Evolutionary conservation across 2,329 filamentous ascomycete genomes (phyloP), one percentile per base, ranked within the genome.

Genomic region (Microthyrium microscopicum): DNA sequence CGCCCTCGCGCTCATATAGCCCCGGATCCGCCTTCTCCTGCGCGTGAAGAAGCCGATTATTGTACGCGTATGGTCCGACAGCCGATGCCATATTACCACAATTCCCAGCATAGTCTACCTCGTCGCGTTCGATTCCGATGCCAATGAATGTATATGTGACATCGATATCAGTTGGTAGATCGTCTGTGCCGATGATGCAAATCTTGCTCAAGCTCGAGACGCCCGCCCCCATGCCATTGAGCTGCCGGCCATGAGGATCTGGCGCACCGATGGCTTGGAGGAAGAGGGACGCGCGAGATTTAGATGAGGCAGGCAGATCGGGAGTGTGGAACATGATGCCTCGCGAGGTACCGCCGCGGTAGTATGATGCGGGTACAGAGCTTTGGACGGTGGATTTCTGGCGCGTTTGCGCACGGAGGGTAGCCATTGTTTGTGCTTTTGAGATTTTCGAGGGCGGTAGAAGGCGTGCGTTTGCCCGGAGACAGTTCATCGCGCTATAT

Each of bases 41-140:
- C 20, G 35, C 53, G 5, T n/a, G 18, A 36, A 70, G 52, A 2
- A 76, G 40, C 3, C 64, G 58, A 17, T 61, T 50, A 54, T 81
- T 54, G 47, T 73, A 56, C 3, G 70, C 71, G 45, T 69, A 74
- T 0, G 77, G 76, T 0, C 76, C 78, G 29, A 82, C 64, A 0
- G 70, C 64, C 26, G 67, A 63, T 5, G 62, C 70, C 73, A 83
- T 77, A 48, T 82, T 82, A n/a, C 77, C 77, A 47, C 77, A 82
- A 44, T 81, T 83, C 17, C 75, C 71, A 0, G 72, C 70, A 44
- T 70, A 65, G 44, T 82, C 77, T 3, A 83, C 61, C 20, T 58
- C 53, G 4, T 57, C 56, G 42, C 74, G 63, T 33, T 66, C 65
- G 34, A 82, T 66, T 3, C 76, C 76, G 5, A 82, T 57, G 25